phyloP scores from a whole-genome alignment of 768 basidiomycete species.

The Clitopilus hobsonii region DNA sequence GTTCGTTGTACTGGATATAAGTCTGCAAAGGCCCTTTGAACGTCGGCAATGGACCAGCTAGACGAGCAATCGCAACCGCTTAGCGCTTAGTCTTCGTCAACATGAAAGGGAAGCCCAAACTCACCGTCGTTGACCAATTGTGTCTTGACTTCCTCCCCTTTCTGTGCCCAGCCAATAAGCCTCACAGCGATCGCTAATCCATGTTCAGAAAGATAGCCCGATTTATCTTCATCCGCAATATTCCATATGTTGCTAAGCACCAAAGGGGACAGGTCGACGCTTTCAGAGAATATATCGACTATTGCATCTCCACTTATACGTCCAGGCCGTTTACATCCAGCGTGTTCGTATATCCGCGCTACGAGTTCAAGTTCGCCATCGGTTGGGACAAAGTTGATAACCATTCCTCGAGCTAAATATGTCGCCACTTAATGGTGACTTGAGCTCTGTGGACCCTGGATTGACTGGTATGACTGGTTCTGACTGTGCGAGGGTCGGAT shows the following conservation, averaged over 20 bases:
- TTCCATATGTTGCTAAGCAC: slow-evolving; percentile 61
- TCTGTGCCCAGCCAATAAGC: slow-evolving; percentile 64
- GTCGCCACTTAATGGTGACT: background rate
- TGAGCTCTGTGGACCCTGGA: background rate
- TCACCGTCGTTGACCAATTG: background rate
- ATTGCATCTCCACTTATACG: slow-evolving; percentile 37
- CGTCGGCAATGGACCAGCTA: slow-evolving; percentile 50
- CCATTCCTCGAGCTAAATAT: background rate
- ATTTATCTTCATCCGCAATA: slow-evolving; percentile 55
- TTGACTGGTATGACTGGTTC: background rate
- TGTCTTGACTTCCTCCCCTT: slow-evolving; percentile 32
- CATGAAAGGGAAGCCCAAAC: background rate
- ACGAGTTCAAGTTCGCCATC: slow-evolving; percentile 26
- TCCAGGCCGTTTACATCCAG: slow-evolving; percentile 17
- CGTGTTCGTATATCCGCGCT: slow-evolving; percentile 19
- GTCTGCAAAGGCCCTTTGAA: slow-evolving; percentile 22
- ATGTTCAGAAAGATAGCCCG: slow-evolving; percentile 48
- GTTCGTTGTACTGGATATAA: slow-evolving; percentile 10
- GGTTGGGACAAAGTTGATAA: slow-evolving; percentile 16
- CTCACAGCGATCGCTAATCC: slow-evolving; percentile 56
- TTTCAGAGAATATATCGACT: slow-evolving; percentile 51
- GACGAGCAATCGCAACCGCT: slow-evolving; percentile 4
- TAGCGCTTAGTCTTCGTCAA: too few species aligned
- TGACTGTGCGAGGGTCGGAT: background rate
- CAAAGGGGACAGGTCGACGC: slow-evolving; percentile 43